Percentiles rank a stretch among this genome's conserved stretches.
These are phyloP conservation scores for Lecanicillium sp. DNA, from an alignment of 2,329 filamentous ascomycete genomes.

Conservation along the genomic window DNA sequence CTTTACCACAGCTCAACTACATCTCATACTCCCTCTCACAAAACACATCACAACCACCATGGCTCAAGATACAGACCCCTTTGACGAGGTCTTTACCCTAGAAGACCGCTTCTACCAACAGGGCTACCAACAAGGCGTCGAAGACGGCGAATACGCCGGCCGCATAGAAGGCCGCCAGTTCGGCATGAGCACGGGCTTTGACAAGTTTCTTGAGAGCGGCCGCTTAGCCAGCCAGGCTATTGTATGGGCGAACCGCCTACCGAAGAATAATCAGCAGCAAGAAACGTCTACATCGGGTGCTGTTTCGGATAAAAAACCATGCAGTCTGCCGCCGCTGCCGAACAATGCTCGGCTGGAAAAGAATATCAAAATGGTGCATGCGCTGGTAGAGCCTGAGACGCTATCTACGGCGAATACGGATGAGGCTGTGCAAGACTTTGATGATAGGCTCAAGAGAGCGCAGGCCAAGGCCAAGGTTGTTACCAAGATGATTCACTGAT, in stretches of 20 bases:
- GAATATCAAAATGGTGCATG: slow-evolving; percentile 67
- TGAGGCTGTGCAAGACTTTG: slow-evolving; percentile 83
- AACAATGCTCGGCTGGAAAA: slow-evolving; percentile 61
- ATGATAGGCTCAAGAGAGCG: slow-evolving; percentile 78
- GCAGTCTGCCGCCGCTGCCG: slow-evolving; percentile 34
- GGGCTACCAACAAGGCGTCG: slow-evolving; percentile 66
- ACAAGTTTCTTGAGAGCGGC: slow-evolving; percentile 81
- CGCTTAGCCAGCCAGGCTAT: slow-evolving; percentile 67
- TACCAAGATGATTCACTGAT: slow-evolving; percentile 50
- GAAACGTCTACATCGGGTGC: background rate
- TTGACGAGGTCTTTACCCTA: slow-evolving; percentile 50
- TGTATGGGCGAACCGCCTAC: slow-evolving; percentile 74
- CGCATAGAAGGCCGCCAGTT: slow-evolving; percentile 83
- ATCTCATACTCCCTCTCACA: slow-evolving; percentile 8
- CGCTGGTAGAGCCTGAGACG: slow-evolving; percentile 69
- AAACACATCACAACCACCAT: background rate
- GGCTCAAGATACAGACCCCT: slow-evolving; percentile 36
- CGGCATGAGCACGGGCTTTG: slow-evolving; percentile 85
- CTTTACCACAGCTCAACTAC: background rate
- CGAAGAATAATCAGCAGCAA: slow-evolving; percentile 13
- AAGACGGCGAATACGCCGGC: slow-evolving; percentile 70
- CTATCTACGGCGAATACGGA: slow-evolving; percentile 77
- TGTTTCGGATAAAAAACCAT: slow-evolving; percentile 4
- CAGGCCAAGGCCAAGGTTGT: slow-evolving; percentile 79
- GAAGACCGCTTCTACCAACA: slow-evolving; percentile 70